phyloP scores from a whole-genome alignment of 176 grass and related monocot genomes.

The Oryza meyeriana region DNA sequence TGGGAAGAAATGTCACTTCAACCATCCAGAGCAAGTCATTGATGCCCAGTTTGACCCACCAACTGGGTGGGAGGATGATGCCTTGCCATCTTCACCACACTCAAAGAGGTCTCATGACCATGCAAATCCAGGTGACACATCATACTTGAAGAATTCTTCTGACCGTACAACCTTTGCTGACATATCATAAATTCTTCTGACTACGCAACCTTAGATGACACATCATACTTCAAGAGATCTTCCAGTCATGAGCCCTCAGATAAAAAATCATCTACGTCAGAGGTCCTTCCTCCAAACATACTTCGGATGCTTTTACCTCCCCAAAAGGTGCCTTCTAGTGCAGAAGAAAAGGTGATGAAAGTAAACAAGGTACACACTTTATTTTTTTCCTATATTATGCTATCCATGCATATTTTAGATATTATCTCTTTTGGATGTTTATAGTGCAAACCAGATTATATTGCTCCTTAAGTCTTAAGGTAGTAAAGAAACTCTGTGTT shows the following conservation, averaged over 20 bases:
- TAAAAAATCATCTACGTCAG: constrained; percentile 10
- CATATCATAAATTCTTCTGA: constrained; percentile 17
- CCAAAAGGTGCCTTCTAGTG: constrained; percentile 16
- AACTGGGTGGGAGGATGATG: constrained; percentile 42
- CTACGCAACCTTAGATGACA: neutral
- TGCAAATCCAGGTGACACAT: constrained; percentile 19
- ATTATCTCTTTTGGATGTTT: neutral
- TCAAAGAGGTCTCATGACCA: constrained; percentile 18
- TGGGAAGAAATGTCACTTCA: constrained; percentile 53
- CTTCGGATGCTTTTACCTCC: constrained; percentile 61
- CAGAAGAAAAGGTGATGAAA: constrained; percentile 34
- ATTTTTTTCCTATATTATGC: neutral
- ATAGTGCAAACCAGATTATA: neutral
- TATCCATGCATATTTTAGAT: neutral
- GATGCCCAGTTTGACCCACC: constrained; percentile 30
- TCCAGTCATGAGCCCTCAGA: constrained; percentile 12
- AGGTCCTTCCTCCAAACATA: constrained; percentile 44
- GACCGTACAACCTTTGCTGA: neutral
- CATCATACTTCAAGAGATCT: constrained; percentile 28
- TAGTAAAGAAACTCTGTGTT: neutral
- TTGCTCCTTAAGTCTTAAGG: neutral
- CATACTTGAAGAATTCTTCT: constrained; percentile 16
- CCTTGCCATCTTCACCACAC: constrained; percentile 30
- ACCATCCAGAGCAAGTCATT: constrained; percentile 56
- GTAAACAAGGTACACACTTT: constrained; percentile 36